Percentiles rank a stretch among this genome's conserved stretches.
Evolutionary conservation across 2,329 filamentous ascomycete genomes (phyloP).

Genomic region (Exophiala sp.): DNA sequence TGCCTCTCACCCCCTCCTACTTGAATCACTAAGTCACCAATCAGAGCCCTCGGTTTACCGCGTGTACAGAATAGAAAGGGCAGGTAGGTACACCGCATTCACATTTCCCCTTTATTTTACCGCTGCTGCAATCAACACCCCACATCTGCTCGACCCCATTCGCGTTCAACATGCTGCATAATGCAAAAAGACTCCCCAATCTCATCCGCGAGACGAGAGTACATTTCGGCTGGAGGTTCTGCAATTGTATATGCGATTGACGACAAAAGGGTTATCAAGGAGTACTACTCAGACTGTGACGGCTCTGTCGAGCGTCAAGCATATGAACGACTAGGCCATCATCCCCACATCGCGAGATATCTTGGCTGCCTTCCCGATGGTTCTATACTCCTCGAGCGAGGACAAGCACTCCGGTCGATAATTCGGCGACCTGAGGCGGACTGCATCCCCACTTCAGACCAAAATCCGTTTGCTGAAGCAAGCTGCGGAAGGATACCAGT

Average conservation of each 20-base stretch:
- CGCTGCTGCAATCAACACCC: no score
- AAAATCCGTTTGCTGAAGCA: conserved; percentile 10
- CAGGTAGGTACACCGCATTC: no score
- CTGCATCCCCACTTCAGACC: conserved; percentile 1
- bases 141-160: no score
- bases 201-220: no score
- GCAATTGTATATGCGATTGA: conserved; percentile 15
- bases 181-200: no score
- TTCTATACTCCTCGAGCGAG: conserved; percentile 10
- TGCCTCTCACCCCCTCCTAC: no score
- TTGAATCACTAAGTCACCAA: no score
- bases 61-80: no score
- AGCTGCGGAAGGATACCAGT: conserved; percentile 10
- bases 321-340: conserved; percentile 13
- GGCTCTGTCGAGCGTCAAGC: conserved; percentile 11
- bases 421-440: background rate
- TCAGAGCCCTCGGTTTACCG: no score
- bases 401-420: conserved; percentile 5
- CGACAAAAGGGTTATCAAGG: conserved; percentile 7
- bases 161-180: no score
- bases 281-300: conserved; percentile 4
- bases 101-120: no score
- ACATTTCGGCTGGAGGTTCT: no score
- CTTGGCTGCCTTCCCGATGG: conserved; percentile 5
- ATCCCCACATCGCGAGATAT: conserved; percentile 10